A percentile compares a stretch with the other conserved stretches of the same genome.
phyloP scores from a whole-genome alignment of 2,329 filamentous ascomycete species.

The Fusarium tjaetaba region DNA sequence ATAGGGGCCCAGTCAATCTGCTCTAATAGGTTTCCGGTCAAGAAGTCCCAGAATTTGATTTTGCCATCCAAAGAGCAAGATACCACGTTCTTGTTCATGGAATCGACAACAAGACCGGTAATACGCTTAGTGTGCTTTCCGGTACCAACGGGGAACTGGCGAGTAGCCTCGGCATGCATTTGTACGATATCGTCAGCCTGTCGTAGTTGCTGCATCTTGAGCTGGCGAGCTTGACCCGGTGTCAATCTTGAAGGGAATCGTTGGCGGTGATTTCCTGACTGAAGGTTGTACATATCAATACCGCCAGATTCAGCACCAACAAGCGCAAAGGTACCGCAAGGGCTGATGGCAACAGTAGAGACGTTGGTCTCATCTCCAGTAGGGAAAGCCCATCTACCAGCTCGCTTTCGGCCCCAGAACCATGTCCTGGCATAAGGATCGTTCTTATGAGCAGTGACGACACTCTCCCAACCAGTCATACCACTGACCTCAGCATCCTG shows the following conservation, averaged over 20 bases:
- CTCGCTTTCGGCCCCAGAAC: conserved; percentile 97
- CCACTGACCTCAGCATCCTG: conserved; percentile 76
- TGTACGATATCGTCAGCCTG: conserved; percentile 67
- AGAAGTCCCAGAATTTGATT: conserved; percentile 97
- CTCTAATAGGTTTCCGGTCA: conserved; percentile 80
- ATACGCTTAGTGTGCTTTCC: conserved; percentile 84
- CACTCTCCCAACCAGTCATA: conserved; percentile 95
- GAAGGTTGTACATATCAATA: conserved; percentile 96
- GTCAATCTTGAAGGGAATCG: conserved; percentile 85
- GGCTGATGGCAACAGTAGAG: conserved; percentile 85
- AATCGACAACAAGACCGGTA: conserved; percentile 88
- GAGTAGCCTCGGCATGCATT: conserved; percentile 58
- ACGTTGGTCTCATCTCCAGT: conserved; percentile 87
- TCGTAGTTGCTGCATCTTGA: conserved; percentile 72
- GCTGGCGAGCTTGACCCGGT: conserved; percentile 78
- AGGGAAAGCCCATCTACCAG: conserved; percentile 91
- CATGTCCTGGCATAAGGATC: conserved; percentile 90
- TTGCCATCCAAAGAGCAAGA: conserved; percentile 91
- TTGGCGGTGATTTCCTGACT: conserved; percentile 89
- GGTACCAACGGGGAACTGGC: conserved; percentile 60
- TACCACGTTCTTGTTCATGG: conserved; percentile 85
- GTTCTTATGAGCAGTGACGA: conserved; percentile 89
- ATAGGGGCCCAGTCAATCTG: conserved; percentile 85
- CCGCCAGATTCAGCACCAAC: conserved; percentile 85
- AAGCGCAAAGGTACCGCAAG: conserved; percentile 93